Base-by-base conservation (phyloP, 805 yeast genomes). In the Lachancea waltii region DNA sequence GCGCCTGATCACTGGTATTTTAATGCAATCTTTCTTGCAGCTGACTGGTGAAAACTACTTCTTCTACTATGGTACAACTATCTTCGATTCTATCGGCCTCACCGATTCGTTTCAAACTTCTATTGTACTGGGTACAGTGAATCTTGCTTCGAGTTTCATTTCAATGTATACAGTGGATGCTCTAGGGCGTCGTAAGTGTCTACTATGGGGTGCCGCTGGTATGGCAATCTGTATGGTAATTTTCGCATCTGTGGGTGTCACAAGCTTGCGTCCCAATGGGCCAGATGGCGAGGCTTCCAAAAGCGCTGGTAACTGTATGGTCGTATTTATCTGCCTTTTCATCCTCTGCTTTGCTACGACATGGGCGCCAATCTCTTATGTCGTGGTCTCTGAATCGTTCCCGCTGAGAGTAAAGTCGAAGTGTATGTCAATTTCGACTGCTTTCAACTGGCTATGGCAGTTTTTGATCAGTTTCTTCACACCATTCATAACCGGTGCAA, bases 291-390 rank as follows among this genome's bases (percentile, higher is more conserved):
- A 48, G 32, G 66, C 77, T 32, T 62, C 72, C 26, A 69, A 67
- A 45, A 67, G 77, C 42, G 75, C 79, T 32, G 86, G 85, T 62
- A 63, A 76, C 54, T 79, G 75, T 35, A 77, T 80, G 85, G 78
- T 81, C 58, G 75, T 77, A 62, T 69, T 81, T 50, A 69, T 85
- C 22, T 78, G 85, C 66, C 64, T 80, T 51, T 79, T 67, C 69
- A 76, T 80, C 45, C 78, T 79, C 72, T 76, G 69, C 68, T 79
- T 79, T 51, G 85, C 86, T 27, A 72, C 79, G 35, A 75, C 85
- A 19, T 80, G 86, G 86, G 85, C 84, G 45, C 82, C 85, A 54
- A 71, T 74, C 50, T 75, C 73, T 36, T 79, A 67, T 60, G 76
- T 77, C 43, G 75, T 79, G 48, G 72, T 76, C 24, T 72, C 85